Base-by-base conservation (phyloP, 164 flowering plant genomes). In the Liquidambar formosana region DNA sequence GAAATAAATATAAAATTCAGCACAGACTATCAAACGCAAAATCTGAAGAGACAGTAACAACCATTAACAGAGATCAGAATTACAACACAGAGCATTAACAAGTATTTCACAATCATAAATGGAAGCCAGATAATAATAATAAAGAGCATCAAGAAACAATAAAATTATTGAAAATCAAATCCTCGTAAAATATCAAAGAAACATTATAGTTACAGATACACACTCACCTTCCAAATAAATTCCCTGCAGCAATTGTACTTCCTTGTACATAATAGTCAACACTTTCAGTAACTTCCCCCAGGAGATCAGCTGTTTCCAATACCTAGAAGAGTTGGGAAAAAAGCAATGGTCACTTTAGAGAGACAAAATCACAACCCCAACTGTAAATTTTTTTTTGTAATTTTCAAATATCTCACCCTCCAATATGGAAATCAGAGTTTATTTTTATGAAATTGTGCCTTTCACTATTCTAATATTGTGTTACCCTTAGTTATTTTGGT, bases 251-350 rank as follows among this genome's bases (percentile, higher is more conserved):
- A 77, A 93, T 68, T 21, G 98, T 96, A 76, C 88, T 86, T 72
- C 99, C 99, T 76, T 87, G 93, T 22, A 92, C 96, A 82, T 80
- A 93, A 73, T 96, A 96, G 69, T 90, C 99, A 64, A 91, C 97
- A 80, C 75, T 90, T 85, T 93, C 97, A 18, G 98, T 93, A 23
- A 96, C 98, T 84, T 96, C 99, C 57, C 91, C 90, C 21, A 96
- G 85, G 73, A 84, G 85, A 74, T 89, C 97, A 71, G 89, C 97
- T 45, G 98, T 92, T 83, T 93, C 97, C 69, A 96, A 84, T 25
- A 93, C 98, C 98, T 95, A 70, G n/a, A 70, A 13, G 64, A 69
- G 57, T 65, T 52, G 53, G 59, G 18, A 28, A 57, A 57, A 2
- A 63, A 14, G 58, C 45, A 48, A 14, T 22, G n/a, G 44, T 33